Conservation (phyloP, 2,329 filamentous ascomycete genomes). For the Pyrenochaeta sp. region DNA sequence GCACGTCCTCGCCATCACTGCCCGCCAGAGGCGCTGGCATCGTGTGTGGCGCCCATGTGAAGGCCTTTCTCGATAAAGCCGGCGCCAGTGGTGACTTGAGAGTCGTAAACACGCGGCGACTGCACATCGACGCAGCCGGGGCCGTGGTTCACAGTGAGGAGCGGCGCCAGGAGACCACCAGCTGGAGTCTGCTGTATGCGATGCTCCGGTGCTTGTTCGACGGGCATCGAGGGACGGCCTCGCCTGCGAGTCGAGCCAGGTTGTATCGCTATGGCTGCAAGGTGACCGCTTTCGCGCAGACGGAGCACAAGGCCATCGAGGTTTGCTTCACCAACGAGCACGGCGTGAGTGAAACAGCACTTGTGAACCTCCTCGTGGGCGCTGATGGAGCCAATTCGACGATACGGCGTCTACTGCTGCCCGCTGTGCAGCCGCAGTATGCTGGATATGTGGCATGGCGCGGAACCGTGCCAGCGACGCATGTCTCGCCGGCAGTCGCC, state of each 20-base stretch:
- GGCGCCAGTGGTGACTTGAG: background rate
- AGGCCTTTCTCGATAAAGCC: background rate
- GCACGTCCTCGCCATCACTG: background rate
- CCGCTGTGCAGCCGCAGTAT: background rate
- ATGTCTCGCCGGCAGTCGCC: background rate
- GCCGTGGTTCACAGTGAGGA: background rate
- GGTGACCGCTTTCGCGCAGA: background rate
- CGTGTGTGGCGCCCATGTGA: background rate
- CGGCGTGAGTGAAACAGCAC: background rate
- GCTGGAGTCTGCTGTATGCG: background rate
- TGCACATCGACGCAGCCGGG: background rate
- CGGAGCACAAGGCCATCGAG: background rate
- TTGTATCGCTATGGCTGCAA: background rate
- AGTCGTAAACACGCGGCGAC: background rate
- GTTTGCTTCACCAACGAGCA: background rate
- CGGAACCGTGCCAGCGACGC: background rate
- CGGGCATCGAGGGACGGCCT: background rate
- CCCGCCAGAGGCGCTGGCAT: background rate
- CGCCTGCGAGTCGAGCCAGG: background rate
- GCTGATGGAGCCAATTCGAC: background rate
- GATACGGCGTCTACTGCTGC: background rate
- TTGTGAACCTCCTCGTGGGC: background rate
- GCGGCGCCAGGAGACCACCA: background rate
- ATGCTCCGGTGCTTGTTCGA: background rate
- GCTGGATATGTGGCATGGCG: background rate